Evolutionary conservation across 116 monocot species (phyloP).

Genomic region (Dioscorea cayenensis): DNA sequence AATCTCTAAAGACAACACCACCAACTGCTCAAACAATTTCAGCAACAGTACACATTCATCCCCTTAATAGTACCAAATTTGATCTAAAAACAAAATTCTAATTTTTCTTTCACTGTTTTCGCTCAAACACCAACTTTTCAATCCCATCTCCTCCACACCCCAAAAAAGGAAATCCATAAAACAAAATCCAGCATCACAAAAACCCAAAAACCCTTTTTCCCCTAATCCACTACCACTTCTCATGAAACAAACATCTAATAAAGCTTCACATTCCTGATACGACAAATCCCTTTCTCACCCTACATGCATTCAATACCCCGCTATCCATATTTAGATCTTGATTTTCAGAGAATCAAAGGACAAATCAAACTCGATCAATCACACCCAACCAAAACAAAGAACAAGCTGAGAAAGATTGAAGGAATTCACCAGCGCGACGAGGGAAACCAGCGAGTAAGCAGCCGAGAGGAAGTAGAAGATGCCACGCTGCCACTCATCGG

Average conservation of each 20-base stretch:
- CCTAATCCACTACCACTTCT: too few species aligned
- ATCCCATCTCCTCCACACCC: not conserved
- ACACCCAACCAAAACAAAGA: not conserved
- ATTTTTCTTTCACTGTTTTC: not conserved
- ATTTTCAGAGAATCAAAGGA: too few species aligned
- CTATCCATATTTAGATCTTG: too few species aligned
- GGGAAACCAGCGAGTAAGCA: slow-evolving; percentile 28
- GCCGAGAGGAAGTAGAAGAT: slow-evolving; percentile 39
- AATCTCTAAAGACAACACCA: not conserved
- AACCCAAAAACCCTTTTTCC: too few species aligned
- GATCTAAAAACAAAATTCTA: not conserved
- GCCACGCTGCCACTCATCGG: slow-evolving; percentile 35
- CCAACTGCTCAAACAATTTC: not conserved
- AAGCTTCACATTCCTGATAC: not conserved
- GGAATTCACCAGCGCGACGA: slow-evolving; percentile 27
- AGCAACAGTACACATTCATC: not conserved
- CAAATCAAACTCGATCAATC: not conserved
- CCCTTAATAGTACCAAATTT: not conserved
- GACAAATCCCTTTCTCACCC: not conserved
- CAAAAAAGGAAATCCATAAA: not conserved
- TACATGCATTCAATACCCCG: too few species aligned
- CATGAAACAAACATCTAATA: too few species aligned
- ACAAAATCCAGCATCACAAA: not conserved
- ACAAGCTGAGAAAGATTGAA: not conserved
- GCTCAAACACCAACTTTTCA: not conserved